Conservation (phyloP, 805 yeast species). For the Pichia rugopelliculosa region DNA sequence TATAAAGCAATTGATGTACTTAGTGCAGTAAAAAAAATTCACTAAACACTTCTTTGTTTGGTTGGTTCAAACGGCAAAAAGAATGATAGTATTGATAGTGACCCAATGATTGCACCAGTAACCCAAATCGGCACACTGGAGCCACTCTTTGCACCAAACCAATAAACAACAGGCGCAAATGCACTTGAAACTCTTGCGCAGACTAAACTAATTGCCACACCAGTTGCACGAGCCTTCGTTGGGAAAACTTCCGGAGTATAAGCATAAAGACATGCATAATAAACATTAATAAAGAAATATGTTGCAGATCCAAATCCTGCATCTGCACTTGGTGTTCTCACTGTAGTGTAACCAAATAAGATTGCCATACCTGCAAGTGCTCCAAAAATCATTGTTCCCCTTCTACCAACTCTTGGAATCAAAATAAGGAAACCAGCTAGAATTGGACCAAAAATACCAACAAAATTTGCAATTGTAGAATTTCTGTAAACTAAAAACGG, state of each 20-base stretch:
- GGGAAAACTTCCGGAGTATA: constrained; percentile 62
- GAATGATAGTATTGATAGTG: constrained; percentile 37
- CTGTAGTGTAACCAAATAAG: constrained; percentile 56
- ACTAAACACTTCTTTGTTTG: constrained; percentile 30
- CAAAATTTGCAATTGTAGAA: constrained; percentile 38
- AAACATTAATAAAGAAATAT: constrained; percentile 39
- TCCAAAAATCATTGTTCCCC: constrained; percentile 49
- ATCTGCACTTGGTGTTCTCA: constrained; percentile 46
- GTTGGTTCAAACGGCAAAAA: constrained; percentile 50
- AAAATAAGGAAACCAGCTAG: constrained; percentile 36
- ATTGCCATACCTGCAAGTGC: constrained; percentile 49
- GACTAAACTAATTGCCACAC: constrained; percentile 53
- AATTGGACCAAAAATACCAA: constrained; percentile 47
- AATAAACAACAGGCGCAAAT: constrained; percentile 51
- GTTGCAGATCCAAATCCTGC: constrained; percentile 45
- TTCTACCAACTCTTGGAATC: constrained; percentile 40
- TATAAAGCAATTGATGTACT: too few relatives aligned
- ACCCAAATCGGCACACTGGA: constrained; percentile 56
- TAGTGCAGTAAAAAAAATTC: too few relatives aligned
- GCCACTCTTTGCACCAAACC: constrained; percentile 40
- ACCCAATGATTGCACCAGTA: constrained; percentile 47
- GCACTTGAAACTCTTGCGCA: constrained; percentile 45
- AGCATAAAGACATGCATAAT: constrained; percentile 55
- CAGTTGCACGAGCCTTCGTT: constrained; percentile 47
- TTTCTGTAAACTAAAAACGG: constrained; percentile 39